phyloP scores from a whole-genome alignment of 768 basidiomycete species.

The Boletus fagicola region DNA sequence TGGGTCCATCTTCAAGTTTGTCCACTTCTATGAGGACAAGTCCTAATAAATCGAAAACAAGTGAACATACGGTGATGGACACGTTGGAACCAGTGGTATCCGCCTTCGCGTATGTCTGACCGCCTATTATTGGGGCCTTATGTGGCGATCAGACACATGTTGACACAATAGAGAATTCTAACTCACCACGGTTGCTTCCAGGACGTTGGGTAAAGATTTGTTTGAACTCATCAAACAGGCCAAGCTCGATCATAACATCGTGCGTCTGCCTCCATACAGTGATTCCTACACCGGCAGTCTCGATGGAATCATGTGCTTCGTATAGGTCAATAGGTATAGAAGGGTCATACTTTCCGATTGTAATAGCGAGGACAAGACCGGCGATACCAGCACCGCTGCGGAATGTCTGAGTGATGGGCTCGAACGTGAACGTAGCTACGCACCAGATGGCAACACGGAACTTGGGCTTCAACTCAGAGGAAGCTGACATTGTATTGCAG shows the following conservation, averaged over 20 bases:
- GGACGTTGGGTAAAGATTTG: constrained; percentile 13
- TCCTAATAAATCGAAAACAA: not conserved
- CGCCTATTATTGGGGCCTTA: constrained; percentile 7
- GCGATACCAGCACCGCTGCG: constrained; percentile 41
- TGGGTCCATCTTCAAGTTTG: constrained; percentile 12
- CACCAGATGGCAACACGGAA: constrained; percentile 25
- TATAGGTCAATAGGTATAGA: constrained; percentile 42
- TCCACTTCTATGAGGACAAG: not conserved
- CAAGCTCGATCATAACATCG: constrained; percentile 42
- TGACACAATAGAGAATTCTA: too few species aligned
- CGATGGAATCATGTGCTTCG: constrained; percentile 42
- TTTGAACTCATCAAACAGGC: constrained; percentile 36
- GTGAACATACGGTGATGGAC: constrained; percentile 19
- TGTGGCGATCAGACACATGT: not conserved
- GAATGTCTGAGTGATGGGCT: not conserved
- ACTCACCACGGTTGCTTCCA: constrained; percentile 5
- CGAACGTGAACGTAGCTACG: not conserved
- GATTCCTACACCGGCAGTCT: constrained; percentile 42
- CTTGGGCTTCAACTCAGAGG: not conserved
- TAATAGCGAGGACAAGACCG: constrained; percentile 43
- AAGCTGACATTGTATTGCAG: not conserved
- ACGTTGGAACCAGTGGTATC: constrained; percentile 30
- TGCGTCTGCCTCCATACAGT: constrained; percentile 46
- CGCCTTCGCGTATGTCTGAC: constrained; percentile 34
- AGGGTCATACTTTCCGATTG: constrained; percentile 33